Conservation (phyloP, 345 rosid species). For the Leavenworthia alabamica region DNA sequence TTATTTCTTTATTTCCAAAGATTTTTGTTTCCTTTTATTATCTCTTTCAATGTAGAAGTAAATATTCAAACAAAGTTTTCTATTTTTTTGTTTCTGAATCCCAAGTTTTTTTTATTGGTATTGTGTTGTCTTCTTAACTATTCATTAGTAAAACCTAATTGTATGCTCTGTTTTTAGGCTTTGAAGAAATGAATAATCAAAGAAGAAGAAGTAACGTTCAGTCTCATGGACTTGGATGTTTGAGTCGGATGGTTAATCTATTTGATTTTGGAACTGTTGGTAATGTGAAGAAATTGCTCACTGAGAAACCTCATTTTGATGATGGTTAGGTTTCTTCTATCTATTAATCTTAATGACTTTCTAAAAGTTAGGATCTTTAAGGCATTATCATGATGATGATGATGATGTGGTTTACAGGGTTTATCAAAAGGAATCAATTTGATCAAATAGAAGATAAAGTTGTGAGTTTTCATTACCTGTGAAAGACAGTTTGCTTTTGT, state of each 20-base stretch:
- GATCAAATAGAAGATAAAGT: slow-evolving; percentile 57
- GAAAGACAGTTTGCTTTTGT: not conserved
- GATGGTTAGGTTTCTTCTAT: slow-evolving; percentile 44
- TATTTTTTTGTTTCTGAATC: not conserved
- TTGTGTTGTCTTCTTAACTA: not conserved
- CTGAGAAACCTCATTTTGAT: slow-evolving; percentile 42
- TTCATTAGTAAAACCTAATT: not conserved
- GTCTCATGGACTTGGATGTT: slow-evolving; percentile 40
- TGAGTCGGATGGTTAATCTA: slow-evolving; percentile 47
- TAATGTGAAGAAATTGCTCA: slow-evolving; percentile 35
- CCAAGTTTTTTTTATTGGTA: not conserved
- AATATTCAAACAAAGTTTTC: not conserved
- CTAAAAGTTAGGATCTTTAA: not conserved
- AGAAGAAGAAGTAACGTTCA: slow-evolving; percentile 40
- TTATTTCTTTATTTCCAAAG: slow-evolving; percentile 3
- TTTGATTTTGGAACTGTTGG: slow-evolving; percentile 52
- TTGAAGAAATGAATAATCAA: slow-evolving; percentile 49
- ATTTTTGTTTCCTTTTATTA: slow-evolving; percentile 1
- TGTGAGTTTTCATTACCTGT: slow-evolving; percentile 37
- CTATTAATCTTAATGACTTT: not conserved
- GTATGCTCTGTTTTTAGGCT: slow-evolving; percentile 29
- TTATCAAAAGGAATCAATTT: slow-evolving; percentile 53
- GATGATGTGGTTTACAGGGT: slow-evolving; percentile 27
- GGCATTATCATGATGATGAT: not conserved
- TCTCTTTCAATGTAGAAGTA: slow-evolving; percentile 2